A percentile compares a stretch with the other conserved stretches of the same genome.
Conservation (phyloP, 1,284 basidiomycete species). For the Austroboletus niveus region DNA sequence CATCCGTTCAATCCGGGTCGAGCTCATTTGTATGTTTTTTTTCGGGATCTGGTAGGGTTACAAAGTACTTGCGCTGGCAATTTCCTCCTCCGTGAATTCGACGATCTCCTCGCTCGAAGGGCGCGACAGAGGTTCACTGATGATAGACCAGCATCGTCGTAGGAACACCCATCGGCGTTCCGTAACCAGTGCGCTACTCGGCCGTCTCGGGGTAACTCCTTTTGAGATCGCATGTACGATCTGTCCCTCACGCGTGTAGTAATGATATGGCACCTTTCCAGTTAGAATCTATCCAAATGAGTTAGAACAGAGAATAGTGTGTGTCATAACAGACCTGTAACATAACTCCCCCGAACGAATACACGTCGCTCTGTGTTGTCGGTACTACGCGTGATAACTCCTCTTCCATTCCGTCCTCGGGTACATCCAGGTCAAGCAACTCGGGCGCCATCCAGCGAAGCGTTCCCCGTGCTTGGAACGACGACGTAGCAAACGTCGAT, state of each 20-base stretch:
- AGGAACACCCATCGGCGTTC: neutral
- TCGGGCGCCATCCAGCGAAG: slow-evolving; percentile 21
- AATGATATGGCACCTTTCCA: slow-evolving; percentile 15
- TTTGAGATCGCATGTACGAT: slow-evolving; percentile 7
- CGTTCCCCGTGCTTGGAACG: slow-evolving; percentile 10
- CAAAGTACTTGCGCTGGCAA: neutral
- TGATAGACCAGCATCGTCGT: slow-evolving; percentile 9
- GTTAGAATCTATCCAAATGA: slow-evolving; percentile 6
- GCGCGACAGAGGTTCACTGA: slow-evolving; percentile 1
- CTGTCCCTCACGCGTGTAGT: slow-evolving; percentile 9
- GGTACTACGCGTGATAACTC: neutral
- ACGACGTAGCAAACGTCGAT: slow-evolving; percentile 11
- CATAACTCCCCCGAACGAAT: slow-evolving; percentile 19
- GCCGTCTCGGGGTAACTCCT: slow-evolving; percentile 10
- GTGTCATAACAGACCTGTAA: slow-evolving; percentile 6
- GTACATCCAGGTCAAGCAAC: slow-evolving; percentile 7
- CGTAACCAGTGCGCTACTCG: slow-evolving; percentile 4
- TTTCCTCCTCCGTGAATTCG: slow-evolving; percentile 5
- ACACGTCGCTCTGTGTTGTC: slow-evolving; percentile 9
- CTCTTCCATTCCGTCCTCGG: slow-evolving; percentile 7
- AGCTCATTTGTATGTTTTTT: slow-evolving; percentile 35
- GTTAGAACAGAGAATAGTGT: neutral
- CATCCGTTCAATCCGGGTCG: slow-evolving; percentile 57
- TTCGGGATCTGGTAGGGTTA: neutral
- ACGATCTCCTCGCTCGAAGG: slow-evolving; percentile 10